Evolutionary conservation across 352 stramenopile species (phyloP).

Genomic region (Phytophthora pisi): DNA sequence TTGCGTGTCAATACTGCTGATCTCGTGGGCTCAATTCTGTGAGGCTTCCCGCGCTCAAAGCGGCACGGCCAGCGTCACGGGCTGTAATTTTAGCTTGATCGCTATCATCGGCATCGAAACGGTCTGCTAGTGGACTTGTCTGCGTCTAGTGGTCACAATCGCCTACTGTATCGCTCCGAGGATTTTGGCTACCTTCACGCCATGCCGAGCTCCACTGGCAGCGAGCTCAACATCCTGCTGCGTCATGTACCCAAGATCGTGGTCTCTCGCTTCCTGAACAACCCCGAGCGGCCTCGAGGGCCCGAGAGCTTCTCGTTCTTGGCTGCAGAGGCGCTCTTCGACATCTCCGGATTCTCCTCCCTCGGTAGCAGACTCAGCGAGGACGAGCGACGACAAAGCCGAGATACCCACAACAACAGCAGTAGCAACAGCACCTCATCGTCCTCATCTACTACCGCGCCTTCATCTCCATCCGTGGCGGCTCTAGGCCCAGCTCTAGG

Average conservation of each 20-base stretch:
- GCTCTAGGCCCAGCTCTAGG: conserved; percentile 1
- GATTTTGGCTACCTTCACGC: neutral
- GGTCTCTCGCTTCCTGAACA: conserved; percentile 59
- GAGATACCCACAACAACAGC: conserved; percentile 12
- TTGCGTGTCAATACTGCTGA: no score
- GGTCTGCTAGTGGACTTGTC: neutral
- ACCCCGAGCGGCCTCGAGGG: conserved; percentile 49
- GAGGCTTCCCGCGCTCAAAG: neutral
- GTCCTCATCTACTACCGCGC: neutral
- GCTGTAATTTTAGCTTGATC: conserved; percentile 21
- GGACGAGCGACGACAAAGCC: conserved; percentile 57
- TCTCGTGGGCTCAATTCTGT: neutral
- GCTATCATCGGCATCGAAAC: conserved; percentile 1
- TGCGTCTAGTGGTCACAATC: neutral
- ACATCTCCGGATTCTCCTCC: conserved; percentile 88
- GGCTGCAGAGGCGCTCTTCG: conserved; percentile 79
- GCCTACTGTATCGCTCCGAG: neutral
- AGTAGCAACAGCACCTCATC: neutral
- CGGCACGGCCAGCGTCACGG: neutral
- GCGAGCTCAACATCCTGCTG: conserved; percentile 67
- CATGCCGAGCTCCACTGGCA: conserved; percentile 43
- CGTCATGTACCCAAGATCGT: conserved; percentile 82
- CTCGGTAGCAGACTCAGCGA: conserved; percentile 77
- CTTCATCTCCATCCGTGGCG: conserved; percentile 4
- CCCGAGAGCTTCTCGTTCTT: conserved; percentile 58